phyloP scores from a whole-genome alignment of 1,284 basidiomycete genomes.

The Prillingera fragicola region DNA sequence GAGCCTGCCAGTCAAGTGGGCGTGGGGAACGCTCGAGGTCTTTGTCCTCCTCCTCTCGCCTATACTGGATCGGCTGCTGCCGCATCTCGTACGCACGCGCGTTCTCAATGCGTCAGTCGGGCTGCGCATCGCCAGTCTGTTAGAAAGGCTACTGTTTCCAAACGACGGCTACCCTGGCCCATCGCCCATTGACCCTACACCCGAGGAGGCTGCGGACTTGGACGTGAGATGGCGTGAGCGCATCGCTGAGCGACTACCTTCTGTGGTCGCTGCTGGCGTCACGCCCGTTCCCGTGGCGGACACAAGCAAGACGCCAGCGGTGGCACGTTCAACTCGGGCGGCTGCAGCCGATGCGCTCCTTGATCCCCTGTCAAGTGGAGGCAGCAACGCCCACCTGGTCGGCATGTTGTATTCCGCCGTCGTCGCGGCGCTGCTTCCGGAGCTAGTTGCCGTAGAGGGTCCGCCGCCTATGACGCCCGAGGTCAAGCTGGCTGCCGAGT shows the following conservation, averaged over 20 bases:
- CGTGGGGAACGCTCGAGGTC: constrained; percentile 23
- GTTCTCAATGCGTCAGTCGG: constrained; percentile 19
- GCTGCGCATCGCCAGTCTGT: constrained; percentile 20
- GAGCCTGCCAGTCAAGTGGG: constrained; percentile 13
- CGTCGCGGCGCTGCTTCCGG: constrained; percentile 29
- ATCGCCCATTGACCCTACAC: constrained; percentile 35
- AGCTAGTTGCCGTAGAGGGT: constrained; percentile 17
- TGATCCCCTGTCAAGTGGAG: constrained; percentile 27
- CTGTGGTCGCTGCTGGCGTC: too few relatives aligned
- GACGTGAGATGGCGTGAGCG: constrained; percentile 12
- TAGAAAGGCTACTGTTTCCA: constrained; percentile 39
- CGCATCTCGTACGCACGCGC: constrained; percentile 20
- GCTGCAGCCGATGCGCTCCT: too few relatives aligned
- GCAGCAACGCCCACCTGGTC: constrained; percentile 41
- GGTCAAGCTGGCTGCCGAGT: too few relatives aligned
- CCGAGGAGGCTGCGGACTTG: constrained; percentile 28
- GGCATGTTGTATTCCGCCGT: constrained; percentile 32
- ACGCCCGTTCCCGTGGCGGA: too few relatives aligned
- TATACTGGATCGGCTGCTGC: constrained; percentile 32
- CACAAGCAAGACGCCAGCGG: too few relatives aligned
- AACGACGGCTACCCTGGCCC: constrained; percentile 38
- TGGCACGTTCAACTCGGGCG: too few relatives aligned
- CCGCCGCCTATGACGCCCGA: background rate
- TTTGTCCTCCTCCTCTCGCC: constrained; percentile 20
- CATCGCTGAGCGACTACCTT: constrained; percentile 20